Evolutionary conservation across 495 filamentous ascomycete genomes (phyloP).

Genomic region (Oleoguttula mirabilis): DNA sequence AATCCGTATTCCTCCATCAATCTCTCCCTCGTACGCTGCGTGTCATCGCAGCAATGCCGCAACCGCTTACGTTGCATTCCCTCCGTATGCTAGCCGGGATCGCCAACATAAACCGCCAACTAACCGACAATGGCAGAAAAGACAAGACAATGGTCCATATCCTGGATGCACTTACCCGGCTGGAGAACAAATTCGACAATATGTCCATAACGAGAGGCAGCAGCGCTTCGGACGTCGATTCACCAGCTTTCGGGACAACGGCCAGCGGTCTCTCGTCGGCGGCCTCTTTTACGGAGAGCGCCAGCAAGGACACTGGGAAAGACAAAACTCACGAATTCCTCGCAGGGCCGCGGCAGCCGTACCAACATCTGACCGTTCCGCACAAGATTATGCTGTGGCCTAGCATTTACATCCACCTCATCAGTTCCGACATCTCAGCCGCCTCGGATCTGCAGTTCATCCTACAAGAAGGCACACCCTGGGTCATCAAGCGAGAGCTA

Average conservation of each 20-base stretch:
- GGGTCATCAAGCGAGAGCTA: slow-evolving; percentile 33
- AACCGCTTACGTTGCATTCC: background rate
- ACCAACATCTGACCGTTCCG: slow-evolving; percentile 41
- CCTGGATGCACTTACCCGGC: slow-evolving; percentile 40
- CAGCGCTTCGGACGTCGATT: background rate
- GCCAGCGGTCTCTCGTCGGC: slow-evolving; percentile 5
- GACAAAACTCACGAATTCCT: background rate
- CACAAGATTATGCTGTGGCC: slow-evolving; percentile 50
- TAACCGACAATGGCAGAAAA: slow-evolving; percentile 32
- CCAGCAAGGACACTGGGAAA: background rate
- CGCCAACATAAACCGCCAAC: background rate
- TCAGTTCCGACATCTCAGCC: slow-evolving; percentile 30
- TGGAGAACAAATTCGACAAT: slow-evolving; percentile 41
- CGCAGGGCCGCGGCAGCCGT: slow-evolving; percentile 20
- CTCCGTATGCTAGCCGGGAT: background rate
- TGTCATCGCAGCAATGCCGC: too few relatives aligned
- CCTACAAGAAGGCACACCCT: slow-evolving; percentile 35
- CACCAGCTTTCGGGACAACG: slow-evolving; percentile 6
- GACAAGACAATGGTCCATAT: slow-evolving; percentile 52
- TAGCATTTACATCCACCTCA: slow-evolving; percentile 36
- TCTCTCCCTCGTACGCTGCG: too few relatives aligned
- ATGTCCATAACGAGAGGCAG: slow-evolving; percentile 18
- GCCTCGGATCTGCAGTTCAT: slow-evolving; percentile 21
- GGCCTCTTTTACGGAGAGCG: background rate
- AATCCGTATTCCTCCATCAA: too few relatives aligned